Percentiles rank a stretch among this genome's conserved stretches.
Evolutionary conservation across 2,329 filamentous ascomycete genomes (phyloP).

Genomic region (Penicillium palitans): DNA sequence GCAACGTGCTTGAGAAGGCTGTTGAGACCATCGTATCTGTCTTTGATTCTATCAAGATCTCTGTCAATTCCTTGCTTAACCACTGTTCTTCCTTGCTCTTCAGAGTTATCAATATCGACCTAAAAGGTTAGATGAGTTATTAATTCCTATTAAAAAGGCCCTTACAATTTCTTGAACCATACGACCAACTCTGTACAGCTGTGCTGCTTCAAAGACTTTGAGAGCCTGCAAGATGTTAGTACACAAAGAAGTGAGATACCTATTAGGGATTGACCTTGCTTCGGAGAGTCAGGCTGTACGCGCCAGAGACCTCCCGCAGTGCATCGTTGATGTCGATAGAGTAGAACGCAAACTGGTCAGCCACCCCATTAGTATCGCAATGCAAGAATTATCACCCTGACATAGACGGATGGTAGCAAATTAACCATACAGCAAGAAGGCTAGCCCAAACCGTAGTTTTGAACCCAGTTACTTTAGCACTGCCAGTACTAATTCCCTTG

Average conservation of each 20-base stretch:
- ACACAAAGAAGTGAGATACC: accelerated
- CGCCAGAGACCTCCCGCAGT: constrained; percentile 58
- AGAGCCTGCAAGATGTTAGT: constrained; percentile 51
- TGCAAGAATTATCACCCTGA: not conserved
- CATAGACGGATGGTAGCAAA: too few species aligned
- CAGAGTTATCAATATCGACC: constrained; percentile 79
- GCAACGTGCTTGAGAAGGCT: constrained; percentile 69
- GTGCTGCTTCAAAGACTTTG: constrained; percentile 57
- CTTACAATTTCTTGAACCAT: constrained; percentile 66
- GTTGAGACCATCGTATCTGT: constrained; percentile 74
- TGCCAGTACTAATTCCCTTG: constrained; percentile 68
- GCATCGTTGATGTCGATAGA: constrained; percentile 68
- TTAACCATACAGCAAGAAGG: constrained; percentile 55
- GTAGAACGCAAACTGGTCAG: constrained; percentile 65
- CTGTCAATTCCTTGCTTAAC: constrained; percentile 71
- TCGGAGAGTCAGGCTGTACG: constrained; percentile 54
- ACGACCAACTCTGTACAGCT: constrained; percentile 66
- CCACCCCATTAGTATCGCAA: constrained; percentile 18
- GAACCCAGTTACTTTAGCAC: constrained; percentile 55
- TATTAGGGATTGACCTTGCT: constrained; percentile 47
- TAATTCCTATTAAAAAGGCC: not conserved
- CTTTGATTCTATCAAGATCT: constrained; percentile 75
- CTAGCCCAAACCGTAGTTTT: constrained; percentile 70
- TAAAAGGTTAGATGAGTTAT: constrained; percentile 26
- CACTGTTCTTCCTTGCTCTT: constrained; percentile 68